Base-by-base conservation (phyloP, 208 protist genomes). In the Wallacemonas sp. region DNA sequence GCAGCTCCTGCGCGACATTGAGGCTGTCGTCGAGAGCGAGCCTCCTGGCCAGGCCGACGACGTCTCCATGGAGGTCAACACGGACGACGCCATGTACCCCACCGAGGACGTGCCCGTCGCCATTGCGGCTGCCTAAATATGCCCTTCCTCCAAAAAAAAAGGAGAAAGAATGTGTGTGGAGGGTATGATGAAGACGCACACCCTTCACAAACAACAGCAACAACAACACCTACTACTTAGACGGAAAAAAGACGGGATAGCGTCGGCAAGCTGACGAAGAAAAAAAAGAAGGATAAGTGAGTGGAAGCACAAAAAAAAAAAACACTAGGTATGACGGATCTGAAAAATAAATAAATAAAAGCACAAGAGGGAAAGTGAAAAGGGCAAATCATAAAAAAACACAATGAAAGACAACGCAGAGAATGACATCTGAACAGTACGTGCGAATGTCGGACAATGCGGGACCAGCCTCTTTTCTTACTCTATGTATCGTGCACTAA, bases 91-190 rank as follows among this genome's bases (percentile, higher is more conserved):
- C 26, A 59, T 42, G 14, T 59, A 59, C 22, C 52, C 52, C 14
- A 42, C 52, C 31, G 52, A 41, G 49, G 28, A 20, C 32, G 52
- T 41, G 31, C 18, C 5, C 31, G 32, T 59, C 20, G 29, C 22
- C 39, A 29, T 59, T n/a, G n/a, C n/a, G n/a, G n/a, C n/a, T n/a
- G n/a, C n/a, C n/a, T n/a, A n/a, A n/a, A n/a, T n/a, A n/a, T n/a
- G n/a, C n/a, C n/a, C n/a, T 29, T 16, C 52, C 32, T 25, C 52
- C 10, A 42, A 59, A 55, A 48, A 48, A 48, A 48, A 48, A 22
- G n/a, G n/a, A 48, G 14, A 41, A 41, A 41, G 36, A 41, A n/a
- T n/a, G n/a, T n/a, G n/a, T n/a, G n/a, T n/a, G n/a, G n/a, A n/a
- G n/a, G n/a, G n/a, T n/a, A n/a, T n/a, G n/a, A n/a, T n/a, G n/a